Evolutionary conservation across 1,284 basidiomycete species (phyloP).

Genomic region (Megacollybia platyphylla): DNA sequence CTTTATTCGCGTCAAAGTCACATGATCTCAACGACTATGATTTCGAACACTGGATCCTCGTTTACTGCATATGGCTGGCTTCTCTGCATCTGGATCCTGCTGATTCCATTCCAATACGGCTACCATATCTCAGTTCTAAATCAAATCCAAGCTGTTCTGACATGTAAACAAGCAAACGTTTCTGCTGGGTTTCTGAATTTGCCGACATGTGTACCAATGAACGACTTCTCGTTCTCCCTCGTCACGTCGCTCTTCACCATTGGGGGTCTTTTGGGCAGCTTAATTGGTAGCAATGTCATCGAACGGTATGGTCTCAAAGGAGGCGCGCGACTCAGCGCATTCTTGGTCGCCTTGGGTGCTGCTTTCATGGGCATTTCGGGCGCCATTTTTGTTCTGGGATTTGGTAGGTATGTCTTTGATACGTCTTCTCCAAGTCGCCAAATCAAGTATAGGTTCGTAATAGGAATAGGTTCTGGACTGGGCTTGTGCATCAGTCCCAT

Average conservation of each 20-base stretch:
- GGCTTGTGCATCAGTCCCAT: slow-evolving; percentile 82
- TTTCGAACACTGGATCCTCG: neutral
- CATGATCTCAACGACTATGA: neutral
- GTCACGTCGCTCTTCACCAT: slow-evolving; percentile 80
- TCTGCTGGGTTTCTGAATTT: slow-evolving; percentile 20
- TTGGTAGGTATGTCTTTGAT: slow-evolving; percentile 46
- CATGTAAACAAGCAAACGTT: slow-evolving; percentile 32
- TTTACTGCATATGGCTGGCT: slow-evolving; percentile 53
- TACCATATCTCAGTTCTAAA: slow-evolving; percentile 81
- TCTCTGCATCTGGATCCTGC: slow-evolving; percentile 39
- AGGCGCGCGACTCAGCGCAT: slow-evolving; percentile 45
- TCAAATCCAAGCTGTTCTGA: slow-evolving; percentile 71
- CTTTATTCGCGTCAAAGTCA: too few relatives aligned
- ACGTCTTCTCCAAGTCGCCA: slow-evolving; percentile 1
- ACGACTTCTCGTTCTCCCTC: slow-evolving; percentile 61
- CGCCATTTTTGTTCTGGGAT: slow-evolving; percentile 40
- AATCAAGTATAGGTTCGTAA: slow-evolving; percentile 41
- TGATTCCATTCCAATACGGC: slow-evolving; percentile 38
- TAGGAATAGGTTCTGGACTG: slow-evolving; percentile 73
- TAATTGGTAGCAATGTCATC: slow-evolving; percentile 59
- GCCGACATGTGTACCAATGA: slow-evolving; percentile 67
- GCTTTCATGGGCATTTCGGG: slow-evolving; percentile 52
- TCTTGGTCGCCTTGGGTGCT: slow-evolving; percentile 48
- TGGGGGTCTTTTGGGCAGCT: slow-evolving; percentile 77
- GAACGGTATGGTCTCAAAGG: slow-evolving; percentile 58